Evolutionary conservation across 768 basidiomycete species (phyloP).

Genomic region (Mycena filopes): DNA sequence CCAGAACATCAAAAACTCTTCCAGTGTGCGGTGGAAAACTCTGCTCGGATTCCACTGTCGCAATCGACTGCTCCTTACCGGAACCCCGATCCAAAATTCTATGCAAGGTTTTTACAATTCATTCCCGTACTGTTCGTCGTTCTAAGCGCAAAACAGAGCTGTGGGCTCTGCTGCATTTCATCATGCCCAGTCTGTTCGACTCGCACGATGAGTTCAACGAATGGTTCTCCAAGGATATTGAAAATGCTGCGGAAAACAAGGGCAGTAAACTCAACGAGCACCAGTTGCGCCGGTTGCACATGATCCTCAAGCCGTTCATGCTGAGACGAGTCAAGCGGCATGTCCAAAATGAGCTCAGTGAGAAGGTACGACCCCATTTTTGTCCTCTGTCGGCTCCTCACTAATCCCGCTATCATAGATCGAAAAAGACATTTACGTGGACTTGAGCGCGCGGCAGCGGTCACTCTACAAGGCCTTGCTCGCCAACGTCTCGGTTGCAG

Average conservation of each 20-base stretch:
- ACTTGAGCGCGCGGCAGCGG: constrained; percentile 93
- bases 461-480: constrained; percentile 89
- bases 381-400: constrained; percentile 18
- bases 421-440: constrained; percentile 94
- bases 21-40: constrained; percentile 97
- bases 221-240: constrained; percentile 99
- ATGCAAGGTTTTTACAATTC: constrained; percentile 84
- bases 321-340: constrained; percentile 95
- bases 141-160: constrained; percentile 67
- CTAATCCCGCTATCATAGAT: constrained; percentile 66
- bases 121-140: constrained; percentile 25
- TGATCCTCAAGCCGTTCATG: constrained; percentile 99
- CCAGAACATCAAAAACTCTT: constrained; percentile 98
- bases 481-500: constrained; percentile 93
- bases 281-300: constrained; percentile 93
- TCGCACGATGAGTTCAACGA: constrained; percentile 99
- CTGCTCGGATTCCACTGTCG: constrained; percentile 95
- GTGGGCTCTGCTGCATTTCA: constrained; percentile 98
- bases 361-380: constrained; percentile 71
- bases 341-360: constrained; percentile 99
- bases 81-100: constrained; percentile 98
- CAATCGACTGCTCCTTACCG: constrained; percentile 93
- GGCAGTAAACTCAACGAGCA: constrained; percentile 93
- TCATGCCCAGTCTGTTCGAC: constrained; percentile 99
- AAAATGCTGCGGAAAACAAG: constrained; percentile 92